phyloP scores from a whole-genome alignment of 1,139 yeast genomes.

The Scheffersomyces parashehatae region DNA sequence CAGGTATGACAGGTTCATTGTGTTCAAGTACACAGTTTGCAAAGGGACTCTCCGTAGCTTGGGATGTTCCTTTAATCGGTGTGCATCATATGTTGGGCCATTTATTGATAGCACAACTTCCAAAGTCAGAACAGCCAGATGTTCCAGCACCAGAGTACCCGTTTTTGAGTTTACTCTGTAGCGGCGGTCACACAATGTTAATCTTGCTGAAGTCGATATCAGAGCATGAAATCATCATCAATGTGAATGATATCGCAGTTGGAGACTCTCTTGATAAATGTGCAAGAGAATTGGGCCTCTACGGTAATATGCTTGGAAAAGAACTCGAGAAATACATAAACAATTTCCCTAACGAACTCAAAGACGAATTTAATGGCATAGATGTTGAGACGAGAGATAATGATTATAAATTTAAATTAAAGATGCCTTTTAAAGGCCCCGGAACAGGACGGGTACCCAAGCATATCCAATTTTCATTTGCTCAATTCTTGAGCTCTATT shows the following conservation, averaged over 20 bases:
- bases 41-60: slow-evolving; percentile 79
- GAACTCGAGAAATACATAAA: slow-evolving; percentile 67
- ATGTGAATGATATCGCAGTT: slow-evolving; percentile 85
- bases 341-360: slow-evolving; percentile 22
- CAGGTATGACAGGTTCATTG: slow-evolving; percentile 93
- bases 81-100: slow-evolving; percentile 98
- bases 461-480: slow-evolving; percentile 64
- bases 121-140: slow-evolving; percentile 34
- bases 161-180: slow-evolving; percentile 73
- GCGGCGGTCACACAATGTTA: slow-evolving; percentile 95
- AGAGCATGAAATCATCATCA: slow-evolving; percentile 70
- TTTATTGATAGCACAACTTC: slow-evolving; percentile 66
- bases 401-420: slow-evolving; percentile 26
- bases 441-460: slow-evolving; percentile 31
- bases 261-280: slow-evolving; percentile 95
- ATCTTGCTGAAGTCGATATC: slow-evolving; percentile 62
- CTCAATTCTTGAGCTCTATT: slow-evolving; percentile 68
- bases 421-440: slow-evolving; percentile 38
- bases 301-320: slow-evolving; percentile 82
- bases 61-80: slow-evolving; percentile 77
- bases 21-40: slow-evolving; percentile 83
- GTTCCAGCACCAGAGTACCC: slow-evolving; percentile 61
- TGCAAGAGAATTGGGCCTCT: slow-evolving; percentile 78
- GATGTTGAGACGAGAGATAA: slow-evolving; percentile 23
- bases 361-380: slow-evolving; percentile 19